Percentiles rank a stretch among this genome's conserved stretches.
phyloP scores from a whole-genome alignment of 345 rosid genomes.

The Populus davidiana region DNA sequence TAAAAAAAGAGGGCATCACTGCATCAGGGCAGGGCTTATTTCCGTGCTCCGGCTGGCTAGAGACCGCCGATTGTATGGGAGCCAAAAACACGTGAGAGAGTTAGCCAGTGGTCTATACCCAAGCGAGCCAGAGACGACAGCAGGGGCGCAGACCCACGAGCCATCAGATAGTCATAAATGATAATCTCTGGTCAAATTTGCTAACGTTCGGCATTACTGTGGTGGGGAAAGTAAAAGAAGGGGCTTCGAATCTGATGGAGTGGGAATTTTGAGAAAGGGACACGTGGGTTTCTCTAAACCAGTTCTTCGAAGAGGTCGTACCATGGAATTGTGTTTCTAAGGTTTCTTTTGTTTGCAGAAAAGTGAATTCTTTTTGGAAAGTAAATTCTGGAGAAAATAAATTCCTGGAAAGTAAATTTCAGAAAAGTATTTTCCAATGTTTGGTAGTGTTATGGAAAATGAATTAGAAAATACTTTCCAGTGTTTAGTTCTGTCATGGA shows the following conservation, averaged over 20 bases:
- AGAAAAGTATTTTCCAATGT: no score
- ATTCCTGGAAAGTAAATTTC: no score
- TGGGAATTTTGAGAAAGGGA: background rate
- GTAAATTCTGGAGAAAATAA: no score
- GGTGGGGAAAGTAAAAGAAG: background rate
- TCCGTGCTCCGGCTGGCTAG: no score
- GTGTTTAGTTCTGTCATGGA: no score
- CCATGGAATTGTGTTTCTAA: background rate
- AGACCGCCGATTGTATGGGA: background rate
- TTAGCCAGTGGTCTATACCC: background rate
- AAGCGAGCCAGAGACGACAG: background rate
- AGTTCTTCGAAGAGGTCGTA: background rate
- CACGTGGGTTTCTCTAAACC: slow-evolving; percentile 5
- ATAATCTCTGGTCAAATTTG: no score
- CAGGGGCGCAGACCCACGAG: background rate
- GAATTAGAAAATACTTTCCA: no score
- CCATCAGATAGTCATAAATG: background rate
- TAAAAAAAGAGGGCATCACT: no score
- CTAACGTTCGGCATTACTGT: background rate
- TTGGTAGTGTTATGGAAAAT: no score
- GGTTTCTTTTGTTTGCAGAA: no score
- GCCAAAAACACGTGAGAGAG: background rate
- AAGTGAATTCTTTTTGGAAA: no score
- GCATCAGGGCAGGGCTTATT: background rate
- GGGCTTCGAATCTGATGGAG: background rate